Evolutionary conservation across 1,139 yeast genomes (phyloP), one percentile per base, ranked within the genome.

Genomic region (Pneumocystis jirovecii): DNA sequence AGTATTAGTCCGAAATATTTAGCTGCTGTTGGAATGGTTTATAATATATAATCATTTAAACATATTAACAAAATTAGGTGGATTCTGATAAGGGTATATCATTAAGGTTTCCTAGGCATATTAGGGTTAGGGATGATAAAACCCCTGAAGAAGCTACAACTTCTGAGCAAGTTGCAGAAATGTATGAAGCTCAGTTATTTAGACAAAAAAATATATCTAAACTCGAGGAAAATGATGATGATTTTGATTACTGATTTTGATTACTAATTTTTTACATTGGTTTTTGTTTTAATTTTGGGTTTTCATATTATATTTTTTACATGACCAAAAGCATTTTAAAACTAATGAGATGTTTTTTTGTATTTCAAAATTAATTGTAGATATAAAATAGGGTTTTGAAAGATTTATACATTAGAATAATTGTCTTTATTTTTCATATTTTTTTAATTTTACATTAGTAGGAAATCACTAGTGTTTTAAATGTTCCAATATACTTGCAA

Each of bases 1-100:
- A 89, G 97, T 0, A 81, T 93, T 66, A 87, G 96, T 64, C 99
- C 99, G 0, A 80, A 90, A 12, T 93, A 93, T 75, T 90, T 89
- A 72, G 96, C 97, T 0, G 97, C 70, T 6, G 61, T 69, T 29
- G 62, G 68, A 25, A 50, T 50, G 57, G 57, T 50, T 25, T 50
- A 25, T 31, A 21, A 39, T 21, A 19, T 31, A 25, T 29, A 40
- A 42, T 19, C 25, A 37, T 62, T 60, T 40, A 50, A 12, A 50
- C 5, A n/a, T 50, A 50, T 50, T 25, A 50, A 50, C 8, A 50
- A 50, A 50, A 50, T 7, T 69, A 66, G 40, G 83, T 83, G 59
- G 81, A 82, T 45, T 83, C 83, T 66, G 96, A 93, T 0, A 88
- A 87, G 72, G 99, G 99, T 45, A 83, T 93, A 5, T 89, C 96